Base-by-base conservation (phyloP, 2,329 filamentous ascomycete species). In the Paramyrothecium sp. region DNA sequence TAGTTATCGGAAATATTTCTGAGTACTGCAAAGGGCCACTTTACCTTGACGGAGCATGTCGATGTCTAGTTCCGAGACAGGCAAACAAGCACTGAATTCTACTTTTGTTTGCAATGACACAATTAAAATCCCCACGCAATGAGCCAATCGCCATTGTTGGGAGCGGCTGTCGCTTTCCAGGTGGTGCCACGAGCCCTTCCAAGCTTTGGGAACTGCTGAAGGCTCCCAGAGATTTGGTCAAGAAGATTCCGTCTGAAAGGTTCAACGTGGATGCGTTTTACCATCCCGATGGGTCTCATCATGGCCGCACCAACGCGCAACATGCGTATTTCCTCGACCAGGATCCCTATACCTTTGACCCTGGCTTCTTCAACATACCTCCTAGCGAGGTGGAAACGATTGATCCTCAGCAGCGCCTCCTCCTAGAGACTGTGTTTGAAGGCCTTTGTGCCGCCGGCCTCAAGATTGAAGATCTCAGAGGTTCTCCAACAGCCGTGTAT, bases 121-220 rank as follows among this genome's bases (percentile, higher is more conserved):
- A 30, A 30, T 30, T 16, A 7, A 7, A 44, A 7, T 7, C n/a
- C 13, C 5, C 5, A 19, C 38, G 38, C 38, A 44, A 44, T 19
- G 38, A 44, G 38, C 55, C 49, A 20, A 51, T 51, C n/a, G 49
- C 49, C 8, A 51, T 51, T 17, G 49, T 51, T 20, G 49, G 49
- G 7, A 21, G 20, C 8, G 20, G 19, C 8, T 51, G 49, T 17
- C 49, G 49, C 49, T 51, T 51, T 22, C 49, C 49, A 4, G 49
- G 49, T 3, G 63, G 62, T 46, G 64, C 69, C 1, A 69, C 56
- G 16, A 66, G 67, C 7, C 69, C 73, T 1, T 69, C 71, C 1
- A 65, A 67, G 57, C 62, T 75, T 12, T 75, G 73, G 72, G 61
- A 72, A 2, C 60, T 74, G 23, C 66, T 70, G 75, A 76, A 51